These are phyloP conservation scores for Vigna unguiculata DNA, from an alignment of 306 rosid genomes.

Conservation along the genomic window DNA sequence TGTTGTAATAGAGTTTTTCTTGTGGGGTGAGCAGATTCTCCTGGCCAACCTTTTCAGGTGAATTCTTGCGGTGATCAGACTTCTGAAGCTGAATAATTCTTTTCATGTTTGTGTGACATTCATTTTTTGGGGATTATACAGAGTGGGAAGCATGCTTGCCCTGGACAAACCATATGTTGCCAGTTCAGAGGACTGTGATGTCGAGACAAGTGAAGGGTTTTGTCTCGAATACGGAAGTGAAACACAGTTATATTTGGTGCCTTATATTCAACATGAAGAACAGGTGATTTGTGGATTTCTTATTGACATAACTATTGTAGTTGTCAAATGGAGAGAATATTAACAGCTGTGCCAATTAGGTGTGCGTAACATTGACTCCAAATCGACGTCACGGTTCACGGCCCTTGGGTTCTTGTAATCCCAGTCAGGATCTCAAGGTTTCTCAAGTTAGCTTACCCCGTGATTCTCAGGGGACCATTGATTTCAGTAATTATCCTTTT, in stretches of 20 bases:
- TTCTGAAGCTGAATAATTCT: conserved; percentile 14
- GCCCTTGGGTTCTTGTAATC: conserved; percentile 51
- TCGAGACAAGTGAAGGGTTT: conserved; percentile 58
- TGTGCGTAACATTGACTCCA: conserved; percentile 72
- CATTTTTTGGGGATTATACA: conserved; percentile 42
- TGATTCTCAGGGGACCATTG: conserved; percentile 85
- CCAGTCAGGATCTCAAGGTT: conserved; percentile 65
- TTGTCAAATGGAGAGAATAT: conserved; percentile 34
- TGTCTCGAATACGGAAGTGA: conserved; percentile 94
- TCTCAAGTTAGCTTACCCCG: conserved; percentile 95
- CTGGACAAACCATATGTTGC: conserved; percentile 81
- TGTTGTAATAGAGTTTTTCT: conserved; percentile 60
- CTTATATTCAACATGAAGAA: conserved; percentile 83
- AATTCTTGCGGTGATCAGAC: conserved; percentile 42
- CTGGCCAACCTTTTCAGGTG: conserved; percentile 90
- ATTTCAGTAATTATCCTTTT: conserved; percentile 86
- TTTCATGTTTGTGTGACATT: conserved; percentile 25
- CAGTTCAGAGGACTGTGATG: conserved; percentile 54
- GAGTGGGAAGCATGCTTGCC: conserved; percentile 92
- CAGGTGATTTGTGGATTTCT: conserved; percentile 61
- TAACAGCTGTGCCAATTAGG: conserved; percentile 55
- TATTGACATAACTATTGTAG: conserved; percentile 11
- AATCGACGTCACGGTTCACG: conserved; percentile 71
- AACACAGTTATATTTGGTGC: conserved; percentile 87
- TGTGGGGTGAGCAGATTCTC: conserved; percentile 91